Base-by-base conservation (phyloP, 2,329 filamentous ascomycete genomes). In the Exserohilum rostratum region DNA sequence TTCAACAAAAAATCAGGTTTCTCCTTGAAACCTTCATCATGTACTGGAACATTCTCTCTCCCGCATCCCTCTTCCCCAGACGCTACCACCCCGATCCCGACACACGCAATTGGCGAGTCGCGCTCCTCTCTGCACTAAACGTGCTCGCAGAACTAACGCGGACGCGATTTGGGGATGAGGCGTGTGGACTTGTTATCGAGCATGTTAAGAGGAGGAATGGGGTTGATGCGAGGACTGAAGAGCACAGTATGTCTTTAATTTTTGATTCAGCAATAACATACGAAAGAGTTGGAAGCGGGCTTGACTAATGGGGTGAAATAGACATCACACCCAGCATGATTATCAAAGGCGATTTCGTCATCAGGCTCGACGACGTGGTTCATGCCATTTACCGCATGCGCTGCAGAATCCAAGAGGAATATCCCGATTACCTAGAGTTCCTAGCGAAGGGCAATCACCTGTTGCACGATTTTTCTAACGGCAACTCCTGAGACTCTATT, bases 71-170 rank as follows among this genome's bases (percentile, higher is more conserved):
- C 3, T 50, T 44, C 29, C 35, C 46, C 15, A 3, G 6, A 12
- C 34, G 45, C 4, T 50, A 50, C 40, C 46, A 5, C n/a, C n/a
- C n/a, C n/a, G 46, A 55, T 10, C 46, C 42, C 6, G 29, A 50
- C 29, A 18, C 29, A 13, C 46, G 42, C 3, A 50, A 50, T 12
- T 50, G 35, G 46, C 34, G 42, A 4, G 5, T 37, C 6, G 20
- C 18, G 3, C 20, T 55, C 13, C 22, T 55, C 1, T 3, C 46
- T 2, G 22, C 34, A 13, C 20, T 55, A 1, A 18, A 37, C 20
- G 13, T 13, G 13, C 51, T 54, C 11, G 39, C 51, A 35, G 29
- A 30, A 7, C 12, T n/a, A n/a, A n/a, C n/a, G n/a, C n/a, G n/a
- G n/a, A n/a, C n/a, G n/a, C 31, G 5, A 35, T 34, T 25, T 25